phyloP scores from a whole-genome alignment of 73 alveolate species.

The Blepharisma stoltei region DNA sequence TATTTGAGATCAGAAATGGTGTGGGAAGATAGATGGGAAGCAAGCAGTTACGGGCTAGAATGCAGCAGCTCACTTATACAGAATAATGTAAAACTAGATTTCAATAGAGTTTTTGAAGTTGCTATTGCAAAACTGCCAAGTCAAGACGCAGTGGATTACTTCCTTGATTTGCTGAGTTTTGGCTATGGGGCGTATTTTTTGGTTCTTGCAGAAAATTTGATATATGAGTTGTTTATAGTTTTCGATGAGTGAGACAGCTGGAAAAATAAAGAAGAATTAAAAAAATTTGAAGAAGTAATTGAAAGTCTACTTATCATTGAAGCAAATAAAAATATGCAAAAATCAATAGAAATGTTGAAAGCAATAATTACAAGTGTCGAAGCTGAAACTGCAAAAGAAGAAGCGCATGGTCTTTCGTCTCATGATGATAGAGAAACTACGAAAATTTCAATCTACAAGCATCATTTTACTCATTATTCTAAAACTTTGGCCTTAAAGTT shows the following conservation, averaged over 20 bases:
- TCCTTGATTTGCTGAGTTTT: too few species aligned
- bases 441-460: neutral
- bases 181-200: neutral
- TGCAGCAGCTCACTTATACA: neutral
- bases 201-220: neutral
- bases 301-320: neutral
- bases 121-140: neutral
- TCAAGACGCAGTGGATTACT: neutral
- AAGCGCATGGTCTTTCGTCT: constrained; percentile 3
- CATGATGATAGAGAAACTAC: constrained; percentile 19
- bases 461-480: neutral
- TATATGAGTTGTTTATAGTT: neutral
- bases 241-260: neutral
- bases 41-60: neutral
- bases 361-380: neutral
- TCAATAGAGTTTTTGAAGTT: neutral
- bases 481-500: neutral
- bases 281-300: neutral
- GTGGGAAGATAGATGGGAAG: constrained; percentile 25
- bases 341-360: neutral
- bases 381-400: neutral
- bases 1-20: neutral
- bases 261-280: neutral
- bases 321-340: neutral
- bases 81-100: neutral